phyloP scores from a whole-genome alignment of 2,329 filamentous ascomycete species.

The Penicillium sp. region DNA sequence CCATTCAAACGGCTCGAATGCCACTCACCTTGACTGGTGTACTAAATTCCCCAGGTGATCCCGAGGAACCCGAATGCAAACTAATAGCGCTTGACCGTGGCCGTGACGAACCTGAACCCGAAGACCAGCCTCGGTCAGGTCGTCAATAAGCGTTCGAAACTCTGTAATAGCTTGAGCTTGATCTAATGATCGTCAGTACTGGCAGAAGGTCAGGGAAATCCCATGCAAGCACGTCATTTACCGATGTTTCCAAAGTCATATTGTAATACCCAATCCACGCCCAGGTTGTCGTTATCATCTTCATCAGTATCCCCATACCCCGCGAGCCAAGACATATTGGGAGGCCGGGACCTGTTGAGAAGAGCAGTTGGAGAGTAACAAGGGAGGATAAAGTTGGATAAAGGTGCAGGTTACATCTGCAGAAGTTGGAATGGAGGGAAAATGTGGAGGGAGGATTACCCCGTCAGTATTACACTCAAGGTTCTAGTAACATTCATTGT shows the following conservation, averaged over 20 bases:
- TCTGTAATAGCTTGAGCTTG: conserved; percentile 67
- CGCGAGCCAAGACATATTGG: conserved; percentile 29
- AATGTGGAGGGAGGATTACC: background rate
- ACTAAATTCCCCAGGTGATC: conserved; percentile 74
- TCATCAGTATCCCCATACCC: conserved; percentile 22
- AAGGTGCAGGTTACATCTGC: background rate
- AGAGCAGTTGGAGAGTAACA: background rate
- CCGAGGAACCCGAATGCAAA: conserved; percentile 80
- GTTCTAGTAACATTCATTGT: background rate
- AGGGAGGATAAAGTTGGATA: background rate
- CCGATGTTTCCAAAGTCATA: conserved; percentile 70
- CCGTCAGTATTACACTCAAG: background rate
- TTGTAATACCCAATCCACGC: conserved; percentile 85
- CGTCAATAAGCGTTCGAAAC: conserved; percentile 74
- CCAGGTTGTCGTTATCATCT: conserved; percentile 59
- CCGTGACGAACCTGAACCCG: conserved; percentile 83
- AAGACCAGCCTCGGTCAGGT: conserved; percentile 75
- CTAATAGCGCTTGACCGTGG: conserved; percentile 68
- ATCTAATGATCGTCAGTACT: conserved; percentile 48
- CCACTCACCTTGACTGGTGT: conserved; percentile 69
- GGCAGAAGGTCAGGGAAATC: conserved; percentile 4
- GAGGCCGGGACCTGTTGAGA: background rate
- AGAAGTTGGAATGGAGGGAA: background rate
- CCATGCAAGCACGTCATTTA: conserved; percentile 37
- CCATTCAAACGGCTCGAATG: background rate